phyloP scores from a whole-genome alignment of 176 grass and related monocot species.

The Oryza meyeriana region DNA sequence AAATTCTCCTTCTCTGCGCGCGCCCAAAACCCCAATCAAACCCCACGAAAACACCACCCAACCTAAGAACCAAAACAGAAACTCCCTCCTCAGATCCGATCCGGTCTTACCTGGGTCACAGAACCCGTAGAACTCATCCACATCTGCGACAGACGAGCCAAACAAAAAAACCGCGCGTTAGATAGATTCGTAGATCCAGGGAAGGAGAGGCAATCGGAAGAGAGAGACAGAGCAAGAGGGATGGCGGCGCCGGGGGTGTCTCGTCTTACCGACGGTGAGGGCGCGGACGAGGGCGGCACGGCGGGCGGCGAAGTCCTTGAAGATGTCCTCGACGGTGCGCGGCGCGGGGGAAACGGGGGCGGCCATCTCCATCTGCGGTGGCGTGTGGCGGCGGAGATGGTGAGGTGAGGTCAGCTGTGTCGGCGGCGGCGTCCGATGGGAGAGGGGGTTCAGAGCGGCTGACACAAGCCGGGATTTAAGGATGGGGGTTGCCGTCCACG shows the following conservation, averaged over 20 bases:
- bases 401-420: neutral
- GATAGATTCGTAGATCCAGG: conserved; percentile 21
- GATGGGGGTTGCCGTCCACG: neutral
- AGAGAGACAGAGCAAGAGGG: neutral
- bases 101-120: conserved; percentile 47
- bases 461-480: neutral
- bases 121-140: conserved; percentile 51
- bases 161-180: neutral
- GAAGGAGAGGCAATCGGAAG: neutral
- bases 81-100: conserved; percentile 18
- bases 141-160: conserved; percentile 34
- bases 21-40: neutral
- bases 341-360: conserved; percentile 29
- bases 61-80: neutral
- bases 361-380: conserved; percentile 23
- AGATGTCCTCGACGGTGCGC: conserved; percentile 61
- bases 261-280: conserved; percentile 46
- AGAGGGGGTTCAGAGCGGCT: neutral
- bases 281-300: conserved; percentile 59
- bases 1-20: conserved; percentile 59
- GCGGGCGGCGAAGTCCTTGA: conserved; percentile 54
- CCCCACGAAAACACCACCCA: neutral
- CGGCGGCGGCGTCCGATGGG: conserved; percentile 5
- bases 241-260: neutral
- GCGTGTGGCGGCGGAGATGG: neutral